Evolutionary conservation across 805 yeast genomes (phyloP).

Genomic region (Spathaspora passalidarum): DNA sequence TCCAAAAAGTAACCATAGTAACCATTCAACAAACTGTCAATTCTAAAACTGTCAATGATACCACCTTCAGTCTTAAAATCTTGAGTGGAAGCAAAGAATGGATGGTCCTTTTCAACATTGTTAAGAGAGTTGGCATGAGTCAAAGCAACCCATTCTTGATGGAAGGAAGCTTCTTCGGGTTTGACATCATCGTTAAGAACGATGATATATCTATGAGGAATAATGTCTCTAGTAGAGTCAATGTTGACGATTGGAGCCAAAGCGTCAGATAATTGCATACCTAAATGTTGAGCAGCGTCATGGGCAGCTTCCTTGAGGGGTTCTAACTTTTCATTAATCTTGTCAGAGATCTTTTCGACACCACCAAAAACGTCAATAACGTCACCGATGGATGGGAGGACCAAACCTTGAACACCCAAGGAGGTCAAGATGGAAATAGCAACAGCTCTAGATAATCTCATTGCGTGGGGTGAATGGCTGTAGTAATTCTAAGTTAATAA

Average conservation of each 20-base stretch:
- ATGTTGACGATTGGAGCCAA: constrained; percentile 46
- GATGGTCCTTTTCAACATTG: constrained; percentile 26
- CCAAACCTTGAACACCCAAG: constrained; percentile 45
- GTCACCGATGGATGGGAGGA: constrained; percentile 55
- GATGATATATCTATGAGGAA: constrained; percentile 79
- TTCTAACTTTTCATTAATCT: constrained; percentile 4
- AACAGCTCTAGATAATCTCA: constrained; percentile 40
- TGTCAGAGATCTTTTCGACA: constrained; percentile 10
- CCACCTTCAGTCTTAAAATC: constrained; percentile 44
- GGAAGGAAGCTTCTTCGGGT: constrained; percentile 55
- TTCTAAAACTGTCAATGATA: constrained; percentile 56
- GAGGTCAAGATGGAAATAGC: constrained; percentile 42
- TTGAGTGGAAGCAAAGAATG: constrained; percentile 34
- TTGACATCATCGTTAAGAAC: constrained; percentile 70
- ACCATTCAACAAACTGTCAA: constrained; percentile 62
- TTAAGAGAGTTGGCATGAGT: constrained; percentile 47
- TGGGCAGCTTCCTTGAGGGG: constrained; percentile 2
- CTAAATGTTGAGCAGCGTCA: constrained; percentile 9
- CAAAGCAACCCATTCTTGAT: constrained; percentile 62
- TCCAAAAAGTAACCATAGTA: constrained; percentile 84
- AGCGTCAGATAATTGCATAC: constrained; percentile 13
- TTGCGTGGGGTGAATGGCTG: constrained; percentile 7
- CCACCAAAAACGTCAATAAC: constrained; percentile 36
- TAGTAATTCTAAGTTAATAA: background rate
- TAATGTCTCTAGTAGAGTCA: constrained; percentile 43